A percentile compares a stretch with the other conserved stretches of the same genome.
These are phyloP conservation scores for Phytopythium montanum DNA, from an alignment of 352 stramenopile genomes.

Conservation along the genomic window DNA sequence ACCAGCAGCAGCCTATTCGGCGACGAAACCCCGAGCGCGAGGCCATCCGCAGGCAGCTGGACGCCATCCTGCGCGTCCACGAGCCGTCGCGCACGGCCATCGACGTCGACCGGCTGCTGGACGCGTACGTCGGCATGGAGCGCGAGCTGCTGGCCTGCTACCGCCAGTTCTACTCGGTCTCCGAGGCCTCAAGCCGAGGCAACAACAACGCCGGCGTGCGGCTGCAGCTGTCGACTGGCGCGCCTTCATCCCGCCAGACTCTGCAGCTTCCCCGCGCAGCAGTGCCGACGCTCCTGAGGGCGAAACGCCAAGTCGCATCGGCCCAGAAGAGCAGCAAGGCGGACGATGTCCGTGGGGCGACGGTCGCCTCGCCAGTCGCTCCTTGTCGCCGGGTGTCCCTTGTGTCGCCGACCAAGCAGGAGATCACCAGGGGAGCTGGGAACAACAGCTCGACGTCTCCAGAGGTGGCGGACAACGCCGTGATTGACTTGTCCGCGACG, in stretches of 20 bases:
- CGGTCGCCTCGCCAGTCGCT: slow-evolving; percentile 14
- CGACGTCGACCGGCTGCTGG: slow-evolving; percentile 30
- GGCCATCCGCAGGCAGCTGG: slow-evolving; percentile 26
- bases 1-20: neutral
- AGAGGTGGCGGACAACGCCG: neutral
- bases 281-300: slow-evolving; percentile 50
- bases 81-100: slow-evolving; percentile 38
- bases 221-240: neutral
- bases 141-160: slow-evolving; percentile 64
- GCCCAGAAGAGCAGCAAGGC: slow-evolving; percentile 33
- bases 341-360: slow-evolving; percentile 42
- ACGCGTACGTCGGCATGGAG: slow-evolving; percentile 52
- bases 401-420: slow-evolving; percentile 19
- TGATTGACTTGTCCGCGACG: slow-evolving; percentile 6
- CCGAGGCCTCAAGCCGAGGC: slow-evolving; percentile 10
- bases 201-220: slow-evolving; percentile 13
- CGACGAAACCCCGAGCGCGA: neutral
- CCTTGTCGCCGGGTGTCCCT: slow-evolving; percentile 14
- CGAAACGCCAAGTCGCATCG: slow-evolving; percentile 37
- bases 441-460: slow-evolving; percentile 5
- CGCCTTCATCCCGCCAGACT: neutral
- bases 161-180: slow-evolving; percentile 54
- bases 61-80: slow-evolving; percentile 38
- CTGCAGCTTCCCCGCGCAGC: slow-evolving; percentile 45
- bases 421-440: slow-evolving; percentile 2